Evolutionary conservation across 306 rosid species (phyloP), one percentile per base, ranked within the genome.

Genomic region (Corylus americana): DNA sequence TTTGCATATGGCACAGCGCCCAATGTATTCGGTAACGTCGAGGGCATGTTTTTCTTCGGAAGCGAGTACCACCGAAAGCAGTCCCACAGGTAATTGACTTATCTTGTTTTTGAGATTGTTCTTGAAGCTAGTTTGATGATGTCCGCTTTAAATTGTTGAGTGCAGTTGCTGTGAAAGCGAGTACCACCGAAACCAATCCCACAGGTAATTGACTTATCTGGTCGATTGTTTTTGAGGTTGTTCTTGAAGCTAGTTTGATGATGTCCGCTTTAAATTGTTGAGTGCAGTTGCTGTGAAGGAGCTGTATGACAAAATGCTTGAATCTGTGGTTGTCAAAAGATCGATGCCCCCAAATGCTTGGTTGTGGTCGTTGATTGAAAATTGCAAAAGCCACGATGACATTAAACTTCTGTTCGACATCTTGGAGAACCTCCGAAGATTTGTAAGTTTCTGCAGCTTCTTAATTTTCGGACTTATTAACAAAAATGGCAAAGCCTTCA

Each of bases 281-380:
- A 81, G 59, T 85, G 88, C 87, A 93, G 99, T 83, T 84, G 78
- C 83, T 67, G 97, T 86, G 76, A 95, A 95, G 90, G 96, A 90
- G 76, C 78, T 90, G 8, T 87, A 91, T 77, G 96, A 90, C 75
- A 89, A 89, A 79, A 91, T 93, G 84, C 83, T 91, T 45, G 80
- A 91, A 11, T 95, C 98, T 64, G 96, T 91, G 25, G 86, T 77
- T 7, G 86, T 84, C 31, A 85, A 91, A 80, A 83, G 88, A 81
- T 79, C 97, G 3, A 92, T 92, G 99, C 88, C 97, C 1, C 99
- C 99, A 2, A 95, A 95, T 83, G 96, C 99, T 83, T 95, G 96
- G 96, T 47, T 89, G 75, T 93, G 99, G 99, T 90, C 96, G 9
- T 79, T 93, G 94, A 86, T 91, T 77, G 87, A 88, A 55, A 89